A percentile compares a stretch with the other conserved stretches of the same genome.
These are phyloP conservation scores for Sorghum bicolor DNA, from an alignment of 176 grass and related monocot genomes.

Conservation along the genomic window DNA sequence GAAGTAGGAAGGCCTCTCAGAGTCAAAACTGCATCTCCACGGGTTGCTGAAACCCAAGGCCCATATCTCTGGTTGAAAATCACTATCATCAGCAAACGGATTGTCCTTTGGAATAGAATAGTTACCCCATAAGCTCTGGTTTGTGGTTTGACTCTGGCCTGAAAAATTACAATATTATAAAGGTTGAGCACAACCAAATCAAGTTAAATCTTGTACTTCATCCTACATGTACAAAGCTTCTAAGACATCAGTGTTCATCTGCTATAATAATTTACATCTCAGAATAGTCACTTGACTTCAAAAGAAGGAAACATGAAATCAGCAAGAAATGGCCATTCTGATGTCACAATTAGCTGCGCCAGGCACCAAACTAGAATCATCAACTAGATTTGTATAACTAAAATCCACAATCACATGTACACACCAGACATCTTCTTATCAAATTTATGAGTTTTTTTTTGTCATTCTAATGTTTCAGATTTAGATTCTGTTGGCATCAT, in stretches of 20 bases:
- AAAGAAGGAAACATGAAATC: background rate
- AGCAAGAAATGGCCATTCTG: background rate
- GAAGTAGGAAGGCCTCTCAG: conserved; percentile 63
- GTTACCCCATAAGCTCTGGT: conserved; percentile 62
- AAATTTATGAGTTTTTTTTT: background rate
- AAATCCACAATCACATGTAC: background rate
- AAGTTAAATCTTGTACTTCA: background rate
- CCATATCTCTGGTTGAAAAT: conserved; percentile 58
- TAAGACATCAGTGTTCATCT: background rate
- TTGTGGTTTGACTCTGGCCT: conserved; percentile 51
- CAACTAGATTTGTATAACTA: background rate
- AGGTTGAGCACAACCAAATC: background rate
- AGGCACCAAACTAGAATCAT: background rate
- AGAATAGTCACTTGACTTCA: background rate
- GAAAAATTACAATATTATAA: conserved; percentile 22
- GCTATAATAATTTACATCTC: background rate
- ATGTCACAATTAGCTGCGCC: background rate
- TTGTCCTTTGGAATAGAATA: conserved; percentile 77
- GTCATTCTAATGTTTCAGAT: background rate
- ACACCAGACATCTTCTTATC: background rate
- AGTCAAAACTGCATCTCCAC: conserved; percentile 79
- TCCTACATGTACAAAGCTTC: background rate
- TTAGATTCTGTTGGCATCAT: background rate
- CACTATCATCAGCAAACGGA: conserved; percentile 46
- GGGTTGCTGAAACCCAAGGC: conserved; percentile 64